A percentile compares a stretch with the other conserved stretches of the same genome.
Evolutionary conservation across 78 protist genomes (phyloP).

Genomic region (Speleostelium caveatum): DNA sequence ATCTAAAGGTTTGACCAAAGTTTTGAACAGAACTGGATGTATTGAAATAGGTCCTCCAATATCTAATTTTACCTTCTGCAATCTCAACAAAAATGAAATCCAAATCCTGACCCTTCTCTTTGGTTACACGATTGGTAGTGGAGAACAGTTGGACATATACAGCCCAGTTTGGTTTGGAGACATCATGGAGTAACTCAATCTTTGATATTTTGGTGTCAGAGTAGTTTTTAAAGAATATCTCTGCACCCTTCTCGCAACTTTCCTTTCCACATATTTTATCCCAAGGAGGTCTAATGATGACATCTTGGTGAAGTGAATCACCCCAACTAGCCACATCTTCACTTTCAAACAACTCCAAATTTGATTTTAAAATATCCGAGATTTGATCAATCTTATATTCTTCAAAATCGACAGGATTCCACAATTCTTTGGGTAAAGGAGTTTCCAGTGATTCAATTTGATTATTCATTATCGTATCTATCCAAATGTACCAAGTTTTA

Average conservation of each 20-base stretch:
- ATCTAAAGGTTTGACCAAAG: conserved; percentile 3
- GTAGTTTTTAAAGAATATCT: not conserved
- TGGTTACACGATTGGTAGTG: conserved; percentile 13
- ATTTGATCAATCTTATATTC: not conserved
- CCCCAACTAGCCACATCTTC: conserved; percentile 10
- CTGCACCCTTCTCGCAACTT: conserved; percentile 6
- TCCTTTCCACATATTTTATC: not conserved
- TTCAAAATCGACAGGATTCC: not conserved
- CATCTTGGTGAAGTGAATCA: not conserved
- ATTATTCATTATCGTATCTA: not conserved
- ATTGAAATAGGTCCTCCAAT: conserved; percentile 53
- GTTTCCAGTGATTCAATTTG: not conserved
- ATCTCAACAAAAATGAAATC: conserved; percentile 26
- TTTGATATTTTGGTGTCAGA: not conserved
- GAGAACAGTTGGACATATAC: conserved; percentile 41
- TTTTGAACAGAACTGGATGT: not conserved
- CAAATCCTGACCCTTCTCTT: conserved; percentile 39
- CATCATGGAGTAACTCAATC: conserved; percentile 39
- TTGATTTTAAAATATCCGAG: conserved; percentile 4
- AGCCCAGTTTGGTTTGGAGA: conserved; percentile 14
- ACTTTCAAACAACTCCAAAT: not conserved
- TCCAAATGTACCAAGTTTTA: conserved; percentile 66
- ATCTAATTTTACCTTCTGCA: conserved; percentile 4
- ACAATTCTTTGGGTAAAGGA: not conserved
- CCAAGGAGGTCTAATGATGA: conserved; percentile 40